Conservation (phyloP, 2,329 filamentous ascomycete genomes). For the Ophiostoma piceae region DNA sequence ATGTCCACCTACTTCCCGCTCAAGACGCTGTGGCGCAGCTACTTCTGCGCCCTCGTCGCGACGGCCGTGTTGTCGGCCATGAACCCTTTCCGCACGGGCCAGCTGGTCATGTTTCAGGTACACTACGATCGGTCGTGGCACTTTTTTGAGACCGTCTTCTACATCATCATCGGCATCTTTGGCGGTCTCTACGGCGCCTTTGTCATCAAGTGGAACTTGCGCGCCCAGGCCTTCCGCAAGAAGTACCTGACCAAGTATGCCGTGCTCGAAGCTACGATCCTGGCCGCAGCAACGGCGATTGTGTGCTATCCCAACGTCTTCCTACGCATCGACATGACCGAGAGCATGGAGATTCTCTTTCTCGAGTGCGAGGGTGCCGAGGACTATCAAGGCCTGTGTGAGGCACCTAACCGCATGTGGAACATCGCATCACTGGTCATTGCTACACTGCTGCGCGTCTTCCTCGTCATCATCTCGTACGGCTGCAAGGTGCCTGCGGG, state of each 20-base stretch:
- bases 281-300: conserved; percentile 78
- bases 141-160: conserved; percentile 93
- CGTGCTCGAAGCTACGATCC: conserved; percentile 75
- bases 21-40: conserved; percentile 96
- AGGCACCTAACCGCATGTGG: conserved; percentile 65
- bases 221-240: conserved; percentile 86
- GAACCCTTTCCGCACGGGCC: conserved; percentile 95
- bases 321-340: conserved; percentile 94
- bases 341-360: conserved; percentile 98
- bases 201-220: conserved; percentile 96
- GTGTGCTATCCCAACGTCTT: conserved; percentile 98
- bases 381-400: conserved; percentile 86
- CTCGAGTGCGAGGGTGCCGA: conserved; percentile 84
- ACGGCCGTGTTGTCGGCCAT: conserved; percentile 89
- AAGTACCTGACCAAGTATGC: conserved; percentile 82
- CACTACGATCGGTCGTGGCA: conserved; percentile 95
- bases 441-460: conserved; percentile 73
- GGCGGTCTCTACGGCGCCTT: conserved; percentile 93
- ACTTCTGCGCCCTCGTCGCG: conserved; percentile 93
- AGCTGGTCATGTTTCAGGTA: conserved; percentile 99
- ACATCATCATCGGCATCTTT: conserved; percentile 84
- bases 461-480: conserved; percentile 91
- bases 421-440: conserved; percentile 74
- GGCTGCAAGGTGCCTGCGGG: conserved; percentile 96
- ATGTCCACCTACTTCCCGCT: conserved; percentile 96